Base-by-base conservation (phyloP, 192 early-diverging fungal species). In the Backusella circina region DNA sequence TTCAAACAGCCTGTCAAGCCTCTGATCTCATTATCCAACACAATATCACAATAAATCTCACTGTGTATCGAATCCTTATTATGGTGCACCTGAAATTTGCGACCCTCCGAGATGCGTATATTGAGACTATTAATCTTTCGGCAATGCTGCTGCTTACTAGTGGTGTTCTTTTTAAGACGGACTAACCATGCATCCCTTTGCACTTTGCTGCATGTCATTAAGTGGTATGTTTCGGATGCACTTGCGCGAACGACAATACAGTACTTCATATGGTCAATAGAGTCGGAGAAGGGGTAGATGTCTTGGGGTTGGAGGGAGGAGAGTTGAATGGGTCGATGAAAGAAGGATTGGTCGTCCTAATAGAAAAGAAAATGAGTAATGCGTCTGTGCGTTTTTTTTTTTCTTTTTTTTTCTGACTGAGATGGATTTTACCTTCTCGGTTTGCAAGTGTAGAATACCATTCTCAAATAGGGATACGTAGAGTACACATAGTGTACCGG, bases 31-130 rank as follows among this genome's bases (percentile, higher is more conserved):
- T 84, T 83, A 28, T 86, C 85, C 21, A 86, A 18, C 54, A 80
- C 72, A 26, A 86, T 75, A 70, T 84, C 83, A 65, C 85, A 86
- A 67, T 81, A 84, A 0, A 82, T 70, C n/a, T 84, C 85, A 33
- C 57, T 65, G 21, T 65, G 67, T 13, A 32, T 57, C 0, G 65
- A 37, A 26, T 67, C 74, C 65, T 75, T 75, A 26, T 57, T 57
- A 37, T 66, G 33, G 8, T 67, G 30, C 10, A 74, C 39, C 6
- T 71, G 73, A 7, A 79, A 39, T 28, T 66, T 69, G 4, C 54
- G 57, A 2, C 67, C 77, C 65, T 79, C 77, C 1, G 36, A 33
- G 4, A 79, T 71, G 31, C 38, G 31, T 15, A 79, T 37, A 21
- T 47, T 70, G 9, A 70, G 23, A 44, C 68, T 44, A 5, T 70